Base-by-base conservation (phyloP, 495 filamentous ascomycete genomes). In the Lasiosphaeria hispida region DNA sequence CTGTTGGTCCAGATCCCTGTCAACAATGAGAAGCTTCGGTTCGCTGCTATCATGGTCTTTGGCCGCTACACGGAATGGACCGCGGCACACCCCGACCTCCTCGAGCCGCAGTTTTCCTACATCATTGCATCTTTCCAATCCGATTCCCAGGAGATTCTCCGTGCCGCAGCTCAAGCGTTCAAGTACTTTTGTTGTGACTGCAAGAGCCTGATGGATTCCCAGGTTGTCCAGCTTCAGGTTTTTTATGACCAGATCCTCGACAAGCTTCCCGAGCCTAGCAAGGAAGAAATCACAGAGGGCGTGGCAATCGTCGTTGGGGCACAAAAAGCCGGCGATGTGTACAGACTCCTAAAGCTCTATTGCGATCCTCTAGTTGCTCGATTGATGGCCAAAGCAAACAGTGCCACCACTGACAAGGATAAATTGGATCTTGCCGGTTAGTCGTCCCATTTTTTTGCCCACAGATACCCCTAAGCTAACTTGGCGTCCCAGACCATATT, bases 31-130 rank as follows among this genome's bases (percentile, higher is more conserved):
- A 97, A 97, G 75, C 80, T 97, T 2, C 87, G 92, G 30, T 99
- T 97, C 75, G 92, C 96, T 53, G 91, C 92, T 10, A 94, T 97
- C 66, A 96, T 99, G 89, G 91, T 92, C 10, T 82, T 99, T 33
- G 95, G 91, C 34, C 83, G 94, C 42, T 99, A 99, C 69, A 97
- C 95, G 0, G 94, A 96, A 68, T 99, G 94, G 94, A 99, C 94
- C 1, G 83, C 95, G 13, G 83, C 90, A 41, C 94, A 99, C 65
- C 91, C 93, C 9, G 90, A 96, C 44, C 94, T 91, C 48, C 78
- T 99, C 11, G 86, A 96, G 67, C 77, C 90, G 2, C 94, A 99
- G 66, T 86, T 99, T 58, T 87, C 91, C 62, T 99, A 94, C 71
- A 92, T 99, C 63, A 90, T 96, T 48, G 86, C 86, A 6, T 91